Percentiles rank a stretch among this genome's conserved stretches.
Evolutionary conservation across 1,139 yeast genomes (phyloP).

Genomic region (Candida tetrigidarum): DNA sequence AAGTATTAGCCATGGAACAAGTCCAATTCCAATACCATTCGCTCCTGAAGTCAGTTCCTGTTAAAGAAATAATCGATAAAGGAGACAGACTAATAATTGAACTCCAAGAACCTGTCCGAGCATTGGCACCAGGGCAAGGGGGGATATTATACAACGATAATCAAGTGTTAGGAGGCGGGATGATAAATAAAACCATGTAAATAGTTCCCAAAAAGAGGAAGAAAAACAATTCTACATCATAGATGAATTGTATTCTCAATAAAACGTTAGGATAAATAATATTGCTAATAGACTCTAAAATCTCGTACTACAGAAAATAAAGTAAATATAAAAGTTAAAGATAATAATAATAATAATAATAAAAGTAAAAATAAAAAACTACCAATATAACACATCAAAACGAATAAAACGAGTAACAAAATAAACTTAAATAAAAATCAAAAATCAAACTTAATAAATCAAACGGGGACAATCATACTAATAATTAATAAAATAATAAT

Average conservation of each 20-base stretch:
- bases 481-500: slow-evolving; percentile 3
- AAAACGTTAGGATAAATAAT: no score
- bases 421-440: not conserved
- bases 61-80: slow-evolving; percentile 19
- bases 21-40: slow-evolving; percentile 70
- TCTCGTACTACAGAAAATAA: slow-evolving; percentile 1
- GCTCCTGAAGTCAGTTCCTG: slow-evolving; percentile 57
- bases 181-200: slow-evolving; percentile 20
- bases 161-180: slow-evolving; percentile 80
- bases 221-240: no score
- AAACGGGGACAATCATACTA: slow-evolving; percentile 8
- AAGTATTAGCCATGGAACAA: slow-evolving; percentile 20
- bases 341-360: no score
- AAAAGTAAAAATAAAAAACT: not conserved
- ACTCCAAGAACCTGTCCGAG: slow-evolving; percentile 50
- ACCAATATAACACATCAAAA: slow-evolving; percentile 4
- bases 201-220: no score
- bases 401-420: not conserved
- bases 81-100: slow-evolving; percentile 37
- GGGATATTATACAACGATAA: slow-evolving; percentile 72
- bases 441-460: slow-evolving; percentile 9
- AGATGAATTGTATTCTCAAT: no score
- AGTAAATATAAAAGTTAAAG: no score
- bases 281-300: not conserved
- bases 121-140: slow-evolving; percentile 91